Evolutionary conservation across 2,329 filamentous ascomycete genomes (phyloP).

Genomic region (Mariannaea elegans): DNA sequence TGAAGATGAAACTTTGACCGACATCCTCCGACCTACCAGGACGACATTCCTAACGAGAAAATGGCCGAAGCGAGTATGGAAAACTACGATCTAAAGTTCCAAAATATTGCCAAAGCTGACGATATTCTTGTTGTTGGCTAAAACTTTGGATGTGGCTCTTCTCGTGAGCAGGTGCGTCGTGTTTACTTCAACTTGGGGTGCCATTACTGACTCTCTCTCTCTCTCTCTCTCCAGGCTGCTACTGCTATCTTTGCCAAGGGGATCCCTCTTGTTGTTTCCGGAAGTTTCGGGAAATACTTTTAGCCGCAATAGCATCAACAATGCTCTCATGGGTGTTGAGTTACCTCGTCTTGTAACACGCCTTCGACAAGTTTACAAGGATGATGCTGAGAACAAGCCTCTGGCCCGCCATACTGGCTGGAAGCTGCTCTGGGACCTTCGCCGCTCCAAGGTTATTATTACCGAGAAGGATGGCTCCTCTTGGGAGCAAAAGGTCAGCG

Average conservation of each 20-base stretch:
- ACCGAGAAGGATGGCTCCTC: conserved; percentile 71
- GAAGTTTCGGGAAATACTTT: conserved; percentile 87
- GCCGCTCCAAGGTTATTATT: conserved; percentile 74
- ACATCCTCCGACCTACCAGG: conserved; percentile 90
- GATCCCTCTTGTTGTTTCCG: conserved; percentile 81
- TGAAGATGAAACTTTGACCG: conserved; percentile 61
- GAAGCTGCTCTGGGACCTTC: conserved; percentile 83
- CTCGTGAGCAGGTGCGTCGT: conserved; percentile 65
- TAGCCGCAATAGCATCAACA: conserved; percentile 80
- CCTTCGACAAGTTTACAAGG: conserved; percentile 68
- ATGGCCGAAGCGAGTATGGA: conserved; percentile 95
- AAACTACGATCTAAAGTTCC: conserved; percentile 86
- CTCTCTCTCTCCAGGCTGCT: background rate
- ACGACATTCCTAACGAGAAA: conserved; percentile 75
- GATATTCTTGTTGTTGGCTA: conserved; percentile 88
- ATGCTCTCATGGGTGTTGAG: conserved; percentile 77
- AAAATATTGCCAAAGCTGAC: conserved; percentile 66
- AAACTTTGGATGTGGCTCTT: conserved; percentile 88
- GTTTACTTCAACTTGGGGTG: background rate
- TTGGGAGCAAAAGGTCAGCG: conserved; percentile 83
- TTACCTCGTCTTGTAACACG: conserved; percentile 72
- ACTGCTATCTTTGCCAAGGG: conserved; percentile 62
- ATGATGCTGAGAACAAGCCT: conserved; percentile 4
- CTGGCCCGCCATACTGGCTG: conserved; percentile 71
- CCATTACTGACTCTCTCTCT: background rate